Evolutionary conservation across 306 rosid species (phyloP), one percentile per base, ranked within the genome.

Genomic region (Dalbergia cochinchinensis): DNA sequence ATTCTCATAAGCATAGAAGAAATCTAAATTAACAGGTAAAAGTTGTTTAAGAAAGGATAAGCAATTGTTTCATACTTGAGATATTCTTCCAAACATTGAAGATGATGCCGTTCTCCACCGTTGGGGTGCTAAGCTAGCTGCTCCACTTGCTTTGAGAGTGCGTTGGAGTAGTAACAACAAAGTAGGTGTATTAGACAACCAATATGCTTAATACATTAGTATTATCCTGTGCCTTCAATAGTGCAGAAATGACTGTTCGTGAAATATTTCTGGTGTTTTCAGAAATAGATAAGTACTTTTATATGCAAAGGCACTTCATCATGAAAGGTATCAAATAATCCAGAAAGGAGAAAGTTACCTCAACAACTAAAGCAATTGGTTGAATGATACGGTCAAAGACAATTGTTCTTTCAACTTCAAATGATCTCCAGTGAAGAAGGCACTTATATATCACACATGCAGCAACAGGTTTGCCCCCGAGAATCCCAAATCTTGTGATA

Each of bases 341-440:
- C 41, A 13, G 7, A 71, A 70, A 51, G 74, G 69, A 73, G 18
- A 11, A 16, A 53, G 82, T 82, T 71, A 96, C 99, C 93, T 93
- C 99, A 18, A 96, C 89, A 51, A 98, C 92, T 18, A 98, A 87
- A 86, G 99, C 98, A 85, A 96, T 88, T 33, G 94, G 88, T 89
- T 96, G 99, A 91, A 93, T 96, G 53, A 96, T 83, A 48, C 99
- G 94, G 73, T 96, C 99, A 61, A 96, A 96, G 76, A 96, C 94
- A 77, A 83, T 91, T 18, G 99, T 96, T 76, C 99, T 88, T 86
- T 96, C 99, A 67, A 96, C 99, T 93, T 96, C 99, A 83, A 93
- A 96, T 63, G 99, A 96, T 81, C 99, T 88, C 99, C 99, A 96
- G 77, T 96, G 98, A 82, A 93, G 97, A 87, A 96, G 99, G 81